Evolutionary conservation across 306 rosid species (phyloP), one percentile per base, ranked within the genome.

Genomic region (Cucumis cinereus): DNA sequence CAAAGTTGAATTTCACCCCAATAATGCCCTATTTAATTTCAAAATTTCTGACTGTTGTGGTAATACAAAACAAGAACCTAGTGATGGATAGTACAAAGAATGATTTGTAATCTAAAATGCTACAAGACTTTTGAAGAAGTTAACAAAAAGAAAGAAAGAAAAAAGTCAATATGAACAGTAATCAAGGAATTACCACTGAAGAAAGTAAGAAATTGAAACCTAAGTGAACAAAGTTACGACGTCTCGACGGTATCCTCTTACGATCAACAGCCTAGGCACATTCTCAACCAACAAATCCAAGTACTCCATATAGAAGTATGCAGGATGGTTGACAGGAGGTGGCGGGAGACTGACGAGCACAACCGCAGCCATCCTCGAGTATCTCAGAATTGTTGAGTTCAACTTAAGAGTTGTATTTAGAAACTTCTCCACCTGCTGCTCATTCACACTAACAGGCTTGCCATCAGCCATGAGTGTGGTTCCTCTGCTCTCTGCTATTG

Each of bases 321-420:
- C 84, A 0, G 99, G 99, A 80, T 95, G 99, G 84, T 89, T 86
- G 56, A 86, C 13, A 6, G 99, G 99, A 13, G 99, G 99, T 4
- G 99, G 99, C 17, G 99, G 99, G 54, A 95, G 83, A 79, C 99
- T 95, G 72, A 95, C 96, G 8, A 95, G 89, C 35, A 95, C 99
- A 24, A 95, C 99, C 3, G 99, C 92, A 35, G 99, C 99, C 99
- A 95, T 92, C 87, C 98, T 92, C 2, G 99, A 95, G 87, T 95
- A 90, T 82, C 95, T 85, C 74, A 95, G 86, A 73, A 95, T 92
- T 10, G 88, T 88, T 0, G 97, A 89, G 73, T 95, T 95, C 49
- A 95, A 86, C 87, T 95, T 95, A 57, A 92, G 85, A 5, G 97
- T 92, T 2, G 99, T 95, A 83, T 88, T 85, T 47, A 95, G 89